A percentile compares a stretch with the other conserved stretches of the same genome.
Evolutionary conservation across 2,329 filamentous ascomycete species (phyloP).

Genomic region (Plenodomus biglobosus): DNA sequence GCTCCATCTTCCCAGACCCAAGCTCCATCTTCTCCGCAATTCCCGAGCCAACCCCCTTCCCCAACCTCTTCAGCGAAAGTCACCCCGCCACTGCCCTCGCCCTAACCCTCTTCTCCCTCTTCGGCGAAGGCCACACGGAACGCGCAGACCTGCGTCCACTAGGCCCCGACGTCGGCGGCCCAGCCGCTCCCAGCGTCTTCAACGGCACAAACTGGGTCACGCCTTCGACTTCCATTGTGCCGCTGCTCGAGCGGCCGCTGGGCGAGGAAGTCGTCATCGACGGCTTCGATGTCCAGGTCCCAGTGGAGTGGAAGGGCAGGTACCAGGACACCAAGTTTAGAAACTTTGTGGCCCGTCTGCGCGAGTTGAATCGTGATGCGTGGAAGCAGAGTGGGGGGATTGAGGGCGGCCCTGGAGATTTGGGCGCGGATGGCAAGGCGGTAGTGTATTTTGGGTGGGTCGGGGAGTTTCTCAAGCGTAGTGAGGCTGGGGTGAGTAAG

Average conservation of each 20-base stretch:
- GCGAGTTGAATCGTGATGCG: constrained; percentile 19
- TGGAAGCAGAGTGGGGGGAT: constrained; percentile 18
- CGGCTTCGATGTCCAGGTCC: constrained; percentile 32
- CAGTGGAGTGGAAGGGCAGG: constrained; percentile 27
- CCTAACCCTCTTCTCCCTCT: constrained; percentile 29
- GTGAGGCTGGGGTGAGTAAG: background rate
- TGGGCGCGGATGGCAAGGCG: constrained; percentile 23
- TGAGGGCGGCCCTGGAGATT: constrained; percentile 17
- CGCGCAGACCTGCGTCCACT: constrained; percentile 29
- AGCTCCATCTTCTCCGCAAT: background rate
- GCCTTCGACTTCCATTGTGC: background rate
- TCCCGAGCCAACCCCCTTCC: constrained; percentile 4
- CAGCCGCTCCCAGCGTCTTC: constrained; percentile 10
- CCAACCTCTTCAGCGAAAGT: constrained; percentile 25
- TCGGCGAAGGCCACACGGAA: constrained; percentile 28
- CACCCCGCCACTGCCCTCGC: constrained; percentile 24
- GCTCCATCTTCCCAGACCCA: background rate
- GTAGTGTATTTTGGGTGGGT: constrained; percentile 24
- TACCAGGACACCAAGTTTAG: constrained; percentile 23
- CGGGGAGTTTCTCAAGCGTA: constrained; percentile 4
- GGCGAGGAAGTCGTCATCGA: constrained; percentile 34
- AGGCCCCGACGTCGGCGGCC: constrained; percentile 38
- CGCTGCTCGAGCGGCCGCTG: constrained; percentile 13
- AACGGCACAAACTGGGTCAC: constrained; percentile 16
- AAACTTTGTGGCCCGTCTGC: constrained; percentile 18